Evolutionary conservation across 257 asterid genomes (phyloP).

Genomic region (Solanum phureja): DNA sequence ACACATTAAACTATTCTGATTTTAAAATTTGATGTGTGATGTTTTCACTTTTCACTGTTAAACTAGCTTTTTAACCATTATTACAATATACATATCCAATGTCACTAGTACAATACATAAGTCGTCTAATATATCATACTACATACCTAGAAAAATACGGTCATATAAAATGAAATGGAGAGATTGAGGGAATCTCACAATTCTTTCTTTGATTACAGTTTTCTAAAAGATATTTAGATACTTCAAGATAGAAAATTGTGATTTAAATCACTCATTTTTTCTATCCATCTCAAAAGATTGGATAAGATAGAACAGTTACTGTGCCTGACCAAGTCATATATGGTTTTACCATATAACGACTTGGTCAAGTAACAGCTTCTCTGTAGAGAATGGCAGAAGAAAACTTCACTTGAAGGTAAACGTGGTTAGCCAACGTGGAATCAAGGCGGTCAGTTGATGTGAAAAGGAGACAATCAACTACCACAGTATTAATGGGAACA

Average conservation of each 20-base stretch:
- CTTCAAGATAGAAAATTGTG: neutral
- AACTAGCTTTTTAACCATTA: neutral
- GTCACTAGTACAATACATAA: neutral
- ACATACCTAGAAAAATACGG: neutral
- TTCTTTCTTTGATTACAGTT: neutral
- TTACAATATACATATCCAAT: neutral
- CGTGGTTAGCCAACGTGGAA: neutral
- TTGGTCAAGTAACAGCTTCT: neutral
- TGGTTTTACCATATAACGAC: neutral
- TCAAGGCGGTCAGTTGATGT: neutral
- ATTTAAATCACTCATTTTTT: neutral
- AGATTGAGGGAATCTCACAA: neutral
- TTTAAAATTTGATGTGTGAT: neutral
- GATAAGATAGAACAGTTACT: neutral
- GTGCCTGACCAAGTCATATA: neutral
- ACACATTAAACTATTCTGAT: neutral
- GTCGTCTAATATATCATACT: neutral
- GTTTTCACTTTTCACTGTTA: neutral
- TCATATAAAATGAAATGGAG: neutral
- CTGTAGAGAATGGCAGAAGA: neutral
- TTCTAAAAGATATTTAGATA: neutral
- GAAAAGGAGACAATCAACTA: neutral
- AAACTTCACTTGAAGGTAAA: neutral
- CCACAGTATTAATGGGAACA: neutral
- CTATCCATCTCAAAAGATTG: neutral